These are phyloP conservation scores for Penicillium antarcticum DNA, from an alignment of 495 filamentous ascomycete species.

Conservation along the genomic window DNA sequence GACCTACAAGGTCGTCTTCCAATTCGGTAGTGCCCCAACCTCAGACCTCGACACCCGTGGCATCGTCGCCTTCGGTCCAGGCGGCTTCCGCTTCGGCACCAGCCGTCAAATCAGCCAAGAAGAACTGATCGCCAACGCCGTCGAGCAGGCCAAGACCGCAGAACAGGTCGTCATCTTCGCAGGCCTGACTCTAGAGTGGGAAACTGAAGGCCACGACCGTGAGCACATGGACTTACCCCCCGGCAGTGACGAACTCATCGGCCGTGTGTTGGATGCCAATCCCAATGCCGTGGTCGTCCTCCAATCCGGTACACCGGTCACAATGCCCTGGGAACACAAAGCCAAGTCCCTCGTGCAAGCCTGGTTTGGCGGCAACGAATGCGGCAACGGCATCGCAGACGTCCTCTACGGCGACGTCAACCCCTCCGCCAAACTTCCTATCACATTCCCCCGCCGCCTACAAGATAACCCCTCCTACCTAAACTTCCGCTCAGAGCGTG, in stretches of 20 bases:
- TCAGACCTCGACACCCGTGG: slow-evolving; percentile 53
- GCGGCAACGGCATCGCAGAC: slow-evolving; percentile 61
- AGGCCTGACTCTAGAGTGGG: slow-evolving; percentile 82
- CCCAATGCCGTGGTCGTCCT: slow-evolving; percentile 74
- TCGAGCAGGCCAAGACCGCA: slow-evolving; percentile 55
- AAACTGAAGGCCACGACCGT: slow-evolving; percentile 84
- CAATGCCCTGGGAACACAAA: slow-evolving; percentile 75
- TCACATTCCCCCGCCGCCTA: slow-evolving; percentile 63
- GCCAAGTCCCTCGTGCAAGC: slow-evolving; percentile 70
- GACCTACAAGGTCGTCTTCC: slow-evolving; percentile 57
- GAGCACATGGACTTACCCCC: slow-evolving; percentile 79
- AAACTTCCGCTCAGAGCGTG: slow-evolving; percentile 77
- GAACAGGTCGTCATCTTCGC: slow-evolving; percentile 79
- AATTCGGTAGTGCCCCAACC: slow-evolving; percentile 64
- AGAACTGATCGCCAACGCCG: slow-evolving; percentile 63
- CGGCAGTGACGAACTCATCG: slow-evolving; percentile 71
- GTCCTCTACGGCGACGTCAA: slow-evolving; percentile 55
- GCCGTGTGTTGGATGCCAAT: slow-evolving; percentile 66
- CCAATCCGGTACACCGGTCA: slow-evolving; percentile 80
- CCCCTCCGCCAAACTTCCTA: slow-evolving; percentile 53
- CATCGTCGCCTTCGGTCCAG: slow-evolving; percentile 56
- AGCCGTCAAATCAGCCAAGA: slow-evolving; percentile 63
- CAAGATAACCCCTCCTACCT: slow-evolving; percentile 74
- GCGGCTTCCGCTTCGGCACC: slow-evolving; percentile 77
- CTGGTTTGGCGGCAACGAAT: slow-evolving; percentile 69